A percentile compares a stretch with the other conserved stretches of the same genome.
phyloP scores from a whole-genome alignment of 1,284 basidiomycete genomes.

The Cerrena zonata region DNA sequence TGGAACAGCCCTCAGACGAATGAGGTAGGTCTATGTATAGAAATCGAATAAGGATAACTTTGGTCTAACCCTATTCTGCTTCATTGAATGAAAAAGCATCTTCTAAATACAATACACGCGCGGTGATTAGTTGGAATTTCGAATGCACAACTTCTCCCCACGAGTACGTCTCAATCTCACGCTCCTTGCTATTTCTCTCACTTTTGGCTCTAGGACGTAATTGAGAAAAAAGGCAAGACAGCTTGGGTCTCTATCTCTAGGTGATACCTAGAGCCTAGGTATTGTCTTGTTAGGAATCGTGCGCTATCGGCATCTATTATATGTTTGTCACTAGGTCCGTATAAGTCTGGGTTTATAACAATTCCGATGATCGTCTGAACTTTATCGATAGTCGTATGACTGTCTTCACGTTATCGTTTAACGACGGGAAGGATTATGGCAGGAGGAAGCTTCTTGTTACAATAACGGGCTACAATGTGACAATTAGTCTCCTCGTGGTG shows the following conservation, averaged over 20 bases:
- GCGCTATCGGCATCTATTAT: neutral
- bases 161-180: constrained; percentile 45
- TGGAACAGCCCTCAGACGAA: constrained; percentile 45
- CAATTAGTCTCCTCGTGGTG: too few relatives aligned
- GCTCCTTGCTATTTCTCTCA: too few relatives aligned
- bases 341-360: neutral
- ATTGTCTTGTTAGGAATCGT: neutral
- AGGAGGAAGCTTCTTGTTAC: neutral
- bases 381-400: neutral
- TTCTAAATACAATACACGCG: constrained; percentile 67
- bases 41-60: constrained; percentile 54
- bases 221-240: constrained; percentile 68
- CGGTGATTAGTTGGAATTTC: constrained; percentile 80
- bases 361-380: neutral
- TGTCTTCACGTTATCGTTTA: neutral
- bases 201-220: constrained; percentile 53
- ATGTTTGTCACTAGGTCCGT: neutral
- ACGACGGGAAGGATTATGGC: neutral
- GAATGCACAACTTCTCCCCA: constrained; percentile 89
- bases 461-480: too few relatives aligned
- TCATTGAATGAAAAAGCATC: constrained; percentile 15
- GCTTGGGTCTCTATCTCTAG: constrained; percentile 53
- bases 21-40: constrained; percentile 43
- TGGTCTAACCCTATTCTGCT: neutral
- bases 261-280: constrained; percentile 13